Evolutionary conservation across 148 eudicot species (phyloP), one percentile per base, ranked within the genome.

Genomic region (Cornus suecica): DNA sequence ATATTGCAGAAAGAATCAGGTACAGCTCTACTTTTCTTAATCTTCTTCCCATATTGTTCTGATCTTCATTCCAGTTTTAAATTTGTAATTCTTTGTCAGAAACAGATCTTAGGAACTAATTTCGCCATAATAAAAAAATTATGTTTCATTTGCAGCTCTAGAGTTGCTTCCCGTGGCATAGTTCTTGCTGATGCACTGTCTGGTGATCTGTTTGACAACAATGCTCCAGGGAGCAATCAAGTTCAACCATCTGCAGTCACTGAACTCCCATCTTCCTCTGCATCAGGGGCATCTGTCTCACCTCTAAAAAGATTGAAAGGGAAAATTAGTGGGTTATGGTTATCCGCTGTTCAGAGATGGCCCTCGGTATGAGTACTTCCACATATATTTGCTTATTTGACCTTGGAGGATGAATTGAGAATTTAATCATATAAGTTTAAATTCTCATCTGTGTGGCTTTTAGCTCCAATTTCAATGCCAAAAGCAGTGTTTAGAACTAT

Each of bases 1-100:
- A 95, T 72, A 88, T 95, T 77, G 94, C 99, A 54, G 99, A 95
- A 77, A 90, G 97, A 87, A 84, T 86, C 76, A 93, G 99, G 99
- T 93, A 77, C 27, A 31, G 11, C 73, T 29, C 31, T 20, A 58
- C n/a, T 58, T 41, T 27, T 58, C 61, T 31, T 66, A 30, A 48
- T 3, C 64, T 42, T 75, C 66, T 41, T 3, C 42, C 42, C 42
- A 37, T 6, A 37, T 37, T 0, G 42, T 37, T 37, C 4, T 37
- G 42, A 6, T 37, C 42, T 37, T 37, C 42, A 37, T 37, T 37
- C 42, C 9, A 65, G 66, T 30, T n/a, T n/a, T n/a, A n/a, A n/a
- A n/a, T n/a, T n/a, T 42, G 2, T 56, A 70, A 16, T 37, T 61
- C 15, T 76, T 34, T 27, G 54, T 48, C 15, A 14, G 20, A 13